These are phyloP conservation scores for Ustilago cynodontis DNA, from an alignment of 1,284 basidiomycete species.

Conservation along the genomic window DNA sequence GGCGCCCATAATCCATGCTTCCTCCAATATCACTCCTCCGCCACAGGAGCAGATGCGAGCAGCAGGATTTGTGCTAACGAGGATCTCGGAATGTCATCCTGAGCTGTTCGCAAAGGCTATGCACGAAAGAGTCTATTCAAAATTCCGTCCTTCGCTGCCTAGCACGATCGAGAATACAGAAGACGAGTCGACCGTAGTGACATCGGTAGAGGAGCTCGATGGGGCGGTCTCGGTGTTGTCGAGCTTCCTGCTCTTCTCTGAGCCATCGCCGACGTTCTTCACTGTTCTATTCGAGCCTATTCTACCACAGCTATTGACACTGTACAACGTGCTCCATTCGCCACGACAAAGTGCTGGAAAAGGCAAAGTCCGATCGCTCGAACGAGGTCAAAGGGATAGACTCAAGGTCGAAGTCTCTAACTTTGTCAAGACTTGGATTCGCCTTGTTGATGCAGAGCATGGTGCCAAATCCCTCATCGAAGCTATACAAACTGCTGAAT, in stretches of 20 bases:
- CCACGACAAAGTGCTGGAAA: constrained; percentile 5
- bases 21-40: constrained; percentile 39
- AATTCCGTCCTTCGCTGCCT: constrained; percentile 21
- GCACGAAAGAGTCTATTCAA: constrained; percentile 32
- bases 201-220: constrained; percentile 19
- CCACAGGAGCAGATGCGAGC: constrained; percentile 57
- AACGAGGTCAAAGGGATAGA: constrained; percentile 18
- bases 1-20: constrained; percentile 39
- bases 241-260: constrained; percentile 55
- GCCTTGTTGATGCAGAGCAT: constrained; percentile 46
- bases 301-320: constrained; percentile 50
- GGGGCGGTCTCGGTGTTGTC: constrained; percentile 42
- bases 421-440: constrained; percentile 56
- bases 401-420: constrained; percentile 43
- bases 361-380: constrained; percentile 36
- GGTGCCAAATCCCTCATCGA: constrained; percentile 18
- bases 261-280: constrained; percentile 61
- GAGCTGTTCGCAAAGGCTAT: constrained; percentile 22
- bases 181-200: constrained; percentile 2
- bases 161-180: neutral
- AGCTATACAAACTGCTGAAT: constrained; percentile 27
- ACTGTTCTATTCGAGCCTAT: constrained; percentile 47
- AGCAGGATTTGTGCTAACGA: constrained; percentile 53
- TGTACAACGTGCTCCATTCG: constrained; percentile 36
- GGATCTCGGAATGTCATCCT: constrained; percentile 49